Evolutionary conservation across 2,329 filamentous ascomycete genomes (phyloP), one percentile per base, ranked within the genome.

Genomic region (Fusarium solani-melongenae): DNA sequence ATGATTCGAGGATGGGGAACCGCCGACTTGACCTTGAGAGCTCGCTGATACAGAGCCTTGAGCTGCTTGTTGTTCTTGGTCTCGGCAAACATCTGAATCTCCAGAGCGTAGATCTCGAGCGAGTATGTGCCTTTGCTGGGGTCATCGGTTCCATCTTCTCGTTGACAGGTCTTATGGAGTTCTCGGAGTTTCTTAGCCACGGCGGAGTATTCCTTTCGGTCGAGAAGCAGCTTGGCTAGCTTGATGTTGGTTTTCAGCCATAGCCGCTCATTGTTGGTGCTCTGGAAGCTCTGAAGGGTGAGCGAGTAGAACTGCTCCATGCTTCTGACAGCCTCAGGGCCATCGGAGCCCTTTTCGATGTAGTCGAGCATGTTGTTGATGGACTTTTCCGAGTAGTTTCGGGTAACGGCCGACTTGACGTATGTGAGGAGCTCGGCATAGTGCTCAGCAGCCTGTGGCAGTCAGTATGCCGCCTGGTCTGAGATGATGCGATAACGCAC

Each of bases 231-330:
- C 80, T 95, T 94, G 41, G 94, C 94, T 24, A 98, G 90, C 86
- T 99, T 99, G 82, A 98, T 97, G 82, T 97, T 98, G 6, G 96
- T 99, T 87, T 98, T 98, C 66, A 99, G 88, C 94, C 96, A 98
- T 63, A 99, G 86, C 72, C 96, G 91, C 84, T 99, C 96, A 81
- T 98, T 98, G 84, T 98, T 98, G 39, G 95, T 98, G 82, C 91
- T 96, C 83, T 98, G 95, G 84, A 99, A 98, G 66, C 96, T 98
- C 76, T 95, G 89, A 17, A 99, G 91, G 2, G 96, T 99, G 76
- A 96, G 86, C 2, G 94, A 96, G 84, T 98, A 99, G 86, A 99
- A 98, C 73, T 94, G 90, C 82, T 98, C 96, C 91, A 98, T 97
- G 78, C 92, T 93, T 27, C 93, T 92, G 49, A 91, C 90, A 9